Base-by-base conservation (phyloP, 805 yeast genomes). In the Candida adriatica region DNA sequence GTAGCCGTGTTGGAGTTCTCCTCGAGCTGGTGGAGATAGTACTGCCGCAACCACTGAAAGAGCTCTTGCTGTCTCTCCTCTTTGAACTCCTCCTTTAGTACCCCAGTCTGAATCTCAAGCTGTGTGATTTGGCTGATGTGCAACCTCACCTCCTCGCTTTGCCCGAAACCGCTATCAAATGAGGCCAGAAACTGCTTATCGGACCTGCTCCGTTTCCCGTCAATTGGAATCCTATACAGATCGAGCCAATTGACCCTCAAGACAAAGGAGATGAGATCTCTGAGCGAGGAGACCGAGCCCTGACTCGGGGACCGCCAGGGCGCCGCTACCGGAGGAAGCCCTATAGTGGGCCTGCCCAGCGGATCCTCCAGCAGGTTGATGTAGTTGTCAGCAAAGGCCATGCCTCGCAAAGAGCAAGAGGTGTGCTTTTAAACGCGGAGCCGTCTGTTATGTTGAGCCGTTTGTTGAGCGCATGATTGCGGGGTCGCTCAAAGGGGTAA, bases 41-140 rank as follows among this genome's bases (percentile, higher is more conserved):
- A 40, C 5, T 41, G 37, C 3, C 20, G 26, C 2, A 41, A 11
- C 51, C 51, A 46, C 10, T 32, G 8, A 3, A 11, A n/a, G 16
- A 46, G 23, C 27, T 44, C 46, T 2, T 16, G 3, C 10, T 18
- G 11, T 21, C 49, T 31, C 14, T 32, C 15, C 2, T 18, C 20
- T 2, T 13, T 20, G 20, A 22, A 31, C 10, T 19, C 18, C 5
- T 24, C 18, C 5, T 35, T n/a, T 7, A 44, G 24, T 3, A 37
- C 18, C 1, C 41, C 39, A 8, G 39, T n/a, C n/a, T 29, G 29
- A n/a, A 39, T 13, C 27, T 46, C 51, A 1, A 30, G 15, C 13
- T 26, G 13, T 1, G 41, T 17, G 7, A 40, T 34, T 4, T 33
- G 26, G 4, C 24, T 16, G 6, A 46, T 31, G 20, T 46, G 51